Evolutionary conservation across 2,329 filamentous ascomycete species (phyloP).

Genomic region (Colletotrichum graminicola): DNA sequence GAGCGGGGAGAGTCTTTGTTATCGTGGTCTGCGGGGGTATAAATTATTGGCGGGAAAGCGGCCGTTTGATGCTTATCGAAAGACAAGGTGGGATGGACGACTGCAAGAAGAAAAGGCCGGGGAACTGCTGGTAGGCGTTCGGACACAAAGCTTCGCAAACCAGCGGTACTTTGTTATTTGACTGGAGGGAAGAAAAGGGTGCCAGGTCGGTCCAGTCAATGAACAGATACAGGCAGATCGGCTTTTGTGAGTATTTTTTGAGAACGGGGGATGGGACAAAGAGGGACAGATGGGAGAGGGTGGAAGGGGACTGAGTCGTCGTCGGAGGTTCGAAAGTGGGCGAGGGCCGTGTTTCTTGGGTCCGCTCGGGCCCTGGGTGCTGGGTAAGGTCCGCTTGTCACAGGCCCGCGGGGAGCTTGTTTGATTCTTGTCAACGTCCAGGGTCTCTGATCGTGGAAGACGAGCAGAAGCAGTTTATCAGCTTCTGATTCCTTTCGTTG

Average conservation of each 20-base stretch:
- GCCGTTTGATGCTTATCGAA: constrained; percentile 35
- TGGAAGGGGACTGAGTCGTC: constrained; percentile 35
- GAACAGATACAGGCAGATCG: constrained; percentile 31
- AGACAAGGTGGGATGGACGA: constrained; percentile 33
- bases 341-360: constrained; percentile 40
- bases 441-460: constrained; percentile 10
- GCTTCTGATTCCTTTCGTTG: neutral
- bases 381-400: constrained; percentile 39
- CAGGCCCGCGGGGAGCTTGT: constrained; percentile 37
- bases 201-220: constrained; percentile 41
- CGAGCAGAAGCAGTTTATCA: neutral
- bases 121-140: constrained; percentile 1
- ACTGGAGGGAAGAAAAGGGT: constrained; percentile 4
- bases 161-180: constrained; percentile 21
- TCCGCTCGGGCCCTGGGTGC: constrained; percentile 43
- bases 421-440: constrained; percentile 39
- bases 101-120: constrained; percentile 2
- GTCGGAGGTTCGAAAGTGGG: constrained; percentile 41
- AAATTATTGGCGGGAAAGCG: constrained; percentile 35
- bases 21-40: constrained; percentile 35
- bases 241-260: constrained; percentile 9
- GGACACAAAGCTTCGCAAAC: constrained; percentile 26
- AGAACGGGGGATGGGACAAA: constrained; percentile 26
- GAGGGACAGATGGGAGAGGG: constrained; percentile 27
- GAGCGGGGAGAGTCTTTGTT: constrained; percentile 26